A percentile compares a stretch with the other conserved stretches of the same genome.
These are phyloP conservation scores for Fonsecaea multimorphosa DNA, from an alignment of 2,329 filamentous ascomycete genomes.

Conservation along the genomic window DNA sequence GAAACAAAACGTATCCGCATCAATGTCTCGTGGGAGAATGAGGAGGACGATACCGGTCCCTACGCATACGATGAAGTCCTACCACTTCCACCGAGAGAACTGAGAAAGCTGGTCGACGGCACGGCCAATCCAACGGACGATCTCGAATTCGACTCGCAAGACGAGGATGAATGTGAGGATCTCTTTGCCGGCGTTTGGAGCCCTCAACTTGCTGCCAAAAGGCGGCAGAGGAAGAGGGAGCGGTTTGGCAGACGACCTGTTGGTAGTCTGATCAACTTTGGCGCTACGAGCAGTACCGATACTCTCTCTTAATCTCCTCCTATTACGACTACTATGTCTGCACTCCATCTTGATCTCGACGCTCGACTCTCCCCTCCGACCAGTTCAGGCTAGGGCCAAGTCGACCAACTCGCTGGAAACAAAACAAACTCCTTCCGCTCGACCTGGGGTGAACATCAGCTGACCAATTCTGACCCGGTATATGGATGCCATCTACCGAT, in stretches of 20 bases:
- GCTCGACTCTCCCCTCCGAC: background rate
- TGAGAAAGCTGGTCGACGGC: slow-evolving; percentile 29
- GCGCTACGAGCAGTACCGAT: slow-evolving; percentile 26
- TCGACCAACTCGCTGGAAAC: background rate
- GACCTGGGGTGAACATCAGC: background rate
- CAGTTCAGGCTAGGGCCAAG: background rate
- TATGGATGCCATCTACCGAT: background rate
- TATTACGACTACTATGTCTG: background rate
- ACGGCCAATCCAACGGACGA: background rate
- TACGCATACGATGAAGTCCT: slow-evolving; percentile 29
- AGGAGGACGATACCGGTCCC: slow-evolving; percentile 24
- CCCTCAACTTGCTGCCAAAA: slow-evolving; percentile 57
- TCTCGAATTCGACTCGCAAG: slow-evolving; percentile 63
- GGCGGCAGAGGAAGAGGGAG: slow-evolving; percentile 44
- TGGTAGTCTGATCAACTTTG: slow-evolving; percentile 22
- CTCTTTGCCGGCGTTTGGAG: slow-evolving; percentile 68
- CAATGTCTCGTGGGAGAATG: slow-evolving; percentile 59
- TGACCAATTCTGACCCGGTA: background rate
- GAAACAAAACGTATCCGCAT: slow-evolving; percentile 64
- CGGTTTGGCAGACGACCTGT: slow-evolving; percentile 32
- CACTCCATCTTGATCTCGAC: background rate
- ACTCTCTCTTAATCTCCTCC: slow-evolving; percentile 27
- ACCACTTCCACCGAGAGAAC: slow-evolving; percentile 30
- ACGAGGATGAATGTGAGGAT: slow-evolving; percentile 71
- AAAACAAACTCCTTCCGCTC: background rate